These are phyloP conservation scores for Saitozyma podzolica DNA, from an alignment of 768 basidiomycete species.

Conservation along the genomic window DNA sequence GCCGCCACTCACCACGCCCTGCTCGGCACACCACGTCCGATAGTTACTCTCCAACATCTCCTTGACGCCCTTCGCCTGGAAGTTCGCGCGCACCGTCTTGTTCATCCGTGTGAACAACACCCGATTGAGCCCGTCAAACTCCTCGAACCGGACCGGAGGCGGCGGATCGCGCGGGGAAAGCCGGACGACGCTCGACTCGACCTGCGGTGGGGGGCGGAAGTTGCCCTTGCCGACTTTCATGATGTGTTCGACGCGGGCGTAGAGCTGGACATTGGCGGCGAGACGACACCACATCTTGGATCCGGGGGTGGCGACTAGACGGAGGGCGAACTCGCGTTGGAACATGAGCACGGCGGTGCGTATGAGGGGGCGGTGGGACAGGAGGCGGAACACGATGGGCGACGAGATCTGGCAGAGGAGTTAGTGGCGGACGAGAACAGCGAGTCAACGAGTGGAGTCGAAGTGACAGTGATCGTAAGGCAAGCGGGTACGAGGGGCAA, in stretches of 20 bases:
- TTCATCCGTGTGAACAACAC: constrained; percentile 88
- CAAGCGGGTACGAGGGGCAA: not conserved
- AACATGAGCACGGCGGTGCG: constrained; percentile 98
- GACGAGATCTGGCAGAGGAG: constrained; percentile 71
- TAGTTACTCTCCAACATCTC: constrained; percentile 93
- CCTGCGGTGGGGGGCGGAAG: constrained; percentile 92
- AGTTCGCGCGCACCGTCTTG: constrained; percentile 84
- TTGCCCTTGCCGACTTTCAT: constrained; percentile 97
- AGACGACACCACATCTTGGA: constrained; percentile 88
- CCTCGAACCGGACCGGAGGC: constrained; percentile 91
- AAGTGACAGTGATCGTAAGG: not conserved
- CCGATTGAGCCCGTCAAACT: constrained; percentile 92
- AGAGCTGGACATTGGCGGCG: constrained; percentile 95
- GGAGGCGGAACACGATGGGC: constrained; percentile 90
- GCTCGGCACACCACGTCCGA: constrained; percentile 85
- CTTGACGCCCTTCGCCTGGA: constrained; percentile 84
- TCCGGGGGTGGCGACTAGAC: constrained; percentile 81
- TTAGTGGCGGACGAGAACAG: constrained; percentile 1
- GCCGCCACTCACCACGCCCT: constrained; percentile 54
- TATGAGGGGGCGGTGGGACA: constrained; percentile 92
- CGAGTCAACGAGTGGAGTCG: not conserved
- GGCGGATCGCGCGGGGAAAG: constrained; percentile 91
- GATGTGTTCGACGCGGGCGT: constrained; percentile 91
- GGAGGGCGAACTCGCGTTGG: constrained; percentile 95
- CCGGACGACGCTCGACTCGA: constrained; percentile 89